These are phyloP conservation scores for Exutisphaerella laricina DNA, from an alignment of 2,329 filamentous ascomycete species.

Conservation along the genomic window DNA sequence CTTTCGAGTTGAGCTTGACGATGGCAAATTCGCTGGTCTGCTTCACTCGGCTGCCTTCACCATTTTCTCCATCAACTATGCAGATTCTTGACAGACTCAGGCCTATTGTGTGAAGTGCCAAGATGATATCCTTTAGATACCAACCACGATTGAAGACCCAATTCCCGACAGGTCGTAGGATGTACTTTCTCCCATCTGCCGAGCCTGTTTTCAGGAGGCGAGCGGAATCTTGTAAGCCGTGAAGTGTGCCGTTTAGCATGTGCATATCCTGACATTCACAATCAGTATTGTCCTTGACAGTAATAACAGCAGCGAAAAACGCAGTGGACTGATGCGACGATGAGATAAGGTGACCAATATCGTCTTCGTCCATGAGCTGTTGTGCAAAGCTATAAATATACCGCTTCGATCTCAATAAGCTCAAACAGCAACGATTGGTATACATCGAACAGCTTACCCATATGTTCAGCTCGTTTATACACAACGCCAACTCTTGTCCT, in stretches of 20 bases:
- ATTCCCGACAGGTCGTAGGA: conserved; percentile 15
- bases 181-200: conserved; percentile 5
- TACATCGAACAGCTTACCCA: conserved; percentile 13
- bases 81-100: conserved; percentile 15
- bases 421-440: too few species aligned
- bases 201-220: background rate
- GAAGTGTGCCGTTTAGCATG: conserved; percentile 23
- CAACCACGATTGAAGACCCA: conserved; percentile 18
- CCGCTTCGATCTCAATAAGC: background rate
- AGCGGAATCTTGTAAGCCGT: conserved; percentile 15
- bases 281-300: background rate
- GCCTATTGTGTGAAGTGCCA: conserved; percentile 16
- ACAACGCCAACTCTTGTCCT: conserved; percentile 12
- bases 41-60: background rate
- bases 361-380: background rate
- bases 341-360: background rate
- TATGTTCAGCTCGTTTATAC: conserved; percentile 20
- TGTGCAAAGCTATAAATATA: conserved; percentile 1
- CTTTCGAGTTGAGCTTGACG: conserved; percentile 1
- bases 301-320: background rate
- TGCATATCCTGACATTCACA: conserved; percentile 19
- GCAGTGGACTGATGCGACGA: background rate
- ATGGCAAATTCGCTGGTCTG: conserved; percentile 16
- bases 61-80: background rate
- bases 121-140: conserved; percentile 19